Conservation (phyloP, 768 basidiomycete genomes). For the Pilatotrama ljubarskyi region DNA sequence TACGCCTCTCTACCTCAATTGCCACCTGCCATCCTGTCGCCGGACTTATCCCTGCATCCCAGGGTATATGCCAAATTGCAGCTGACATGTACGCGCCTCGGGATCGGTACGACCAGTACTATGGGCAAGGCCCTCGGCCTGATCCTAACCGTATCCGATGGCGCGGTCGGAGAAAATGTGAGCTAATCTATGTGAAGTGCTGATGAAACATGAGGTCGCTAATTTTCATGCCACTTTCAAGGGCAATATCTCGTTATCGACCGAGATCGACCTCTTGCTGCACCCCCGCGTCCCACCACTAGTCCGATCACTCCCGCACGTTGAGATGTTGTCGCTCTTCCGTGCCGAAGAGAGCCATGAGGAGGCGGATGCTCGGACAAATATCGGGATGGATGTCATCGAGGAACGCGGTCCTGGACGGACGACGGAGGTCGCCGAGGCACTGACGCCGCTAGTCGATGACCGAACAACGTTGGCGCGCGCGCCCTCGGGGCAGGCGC, state of each 20-base stretch:
- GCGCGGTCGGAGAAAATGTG: slow-evolving; percentile 29
- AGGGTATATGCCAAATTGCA: slow-evolving; percentile 49
- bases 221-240: neutral
- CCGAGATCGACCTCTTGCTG: slow-evolving; percentile 58
- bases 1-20: slow-evolving; percentile 57
- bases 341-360: slow-evolving; percentile 64
- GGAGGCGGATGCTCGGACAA: slow-evolving; percentile 49
- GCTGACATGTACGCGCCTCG: slow-evolving; percentile 47
- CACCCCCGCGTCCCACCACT: slow-evolving; percentile 82
- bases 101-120: slow-evolving; percentile 52
- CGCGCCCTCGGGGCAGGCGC: neutral
- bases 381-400: slow-evolving; percentile 37
- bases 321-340: slow-evolving; percentile 63
- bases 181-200: slow-evolving; percentile 13
- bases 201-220: neutral
- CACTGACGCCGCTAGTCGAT: neutral
- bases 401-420: slow-evolving; percentile 19
- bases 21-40: slow-evolving; percentile 55
- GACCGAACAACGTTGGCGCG: neutral
- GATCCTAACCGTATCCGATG: slow-evolving; percentile 39
- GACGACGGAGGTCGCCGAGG: slow-evolving; percentile 17
- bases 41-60: slow-evolving; percentile 49
- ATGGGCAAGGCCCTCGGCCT: slow-evolving; percentile 65
- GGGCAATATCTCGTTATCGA: neutral
- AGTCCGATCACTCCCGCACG: slow-evolving; percentile 61